Evolutionary conservation across 805 yeast genomes (phyloP), one percentile per base, ranked within the genome.

Genomic region (Candida quercuum): DNA sequence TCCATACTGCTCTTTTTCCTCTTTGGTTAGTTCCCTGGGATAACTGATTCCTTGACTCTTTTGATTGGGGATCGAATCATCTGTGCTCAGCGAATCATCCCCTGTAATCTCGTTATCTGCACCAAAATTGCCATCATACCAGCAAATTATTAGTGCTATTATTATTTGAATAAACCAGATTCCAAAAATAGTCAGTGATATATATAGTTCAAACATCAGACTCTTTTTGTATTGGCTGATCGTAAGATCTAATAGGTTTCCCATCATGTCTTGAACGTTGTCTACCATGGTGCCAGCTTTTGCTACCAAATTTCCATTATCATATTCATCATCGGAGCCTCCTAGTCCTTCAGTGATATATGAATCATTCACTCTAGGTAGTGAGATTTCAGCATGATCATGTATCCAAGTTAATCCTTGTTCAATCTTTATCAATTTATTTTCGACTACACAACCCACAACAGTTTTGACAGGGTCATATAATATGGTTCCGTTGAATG

Each of bases 381-480:
- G 53, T 1, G 63, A 46, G 3, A 88, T 59, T 13, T 75, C 66
- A 3, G 88, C 67, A 44, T 84, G 66, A 25, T 80, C 64, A 47
- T 81, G 67, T 2, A 88, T 63, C 97, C 97, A 93, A 2, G 79
- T 72, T 38, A 89, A 60, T 0, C 94, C 98, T 22, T 72, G 54
- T 45, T 84, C 84, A 3, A 87, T 64, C 17, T 71, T 67, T 12
- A 67, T 67, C 6, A 91, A 57, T 50, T 91, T 93, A 34, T 81
- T 67, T 14, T 86, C 91, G 27, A 93, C 66, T 3, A 86, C 75
- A 62, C 99, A 91, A 23, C 80, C 77, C 4, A 89, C 83, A 0
- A 87, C 76, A 0, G 81, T 70, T 21, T 71, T 68, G 32, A 87
- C 67, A 0, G 94, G 84, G 1, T 56, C 55, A 33, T 78, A 74